Conservation (phyloP, 1,284 basidiomycete genomes). For the Tilletiaria anomala region DNA sequence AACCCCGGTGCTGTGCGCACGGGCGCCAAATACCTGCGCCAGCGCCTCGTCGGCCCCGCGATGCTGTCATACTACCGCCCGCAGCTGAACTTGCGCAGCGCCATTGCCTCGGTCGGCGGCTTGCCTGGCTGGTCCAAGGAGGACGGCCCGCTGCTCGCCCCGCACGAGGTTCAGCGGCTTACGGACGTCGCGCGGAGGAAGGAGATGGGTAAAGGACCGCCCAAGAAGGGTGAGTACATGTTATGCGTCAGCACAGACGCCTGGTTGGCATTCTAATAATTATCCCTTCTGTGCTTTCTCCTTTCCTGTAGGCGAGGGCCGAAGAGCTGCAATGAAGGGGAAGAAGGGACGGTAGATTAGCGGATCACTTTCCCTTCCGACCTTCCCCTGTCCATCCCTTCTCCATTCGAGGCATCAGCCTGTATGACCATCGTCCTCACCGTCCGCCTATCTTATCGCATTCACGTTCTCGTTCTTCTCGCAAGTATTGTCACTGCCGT, state of each 20-base stretch:
- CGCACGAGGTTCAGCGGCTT: constrained; percentile 18
- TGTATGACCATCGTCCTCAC: too few relatives aligned
- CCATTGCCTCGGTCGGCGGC: not conserved
- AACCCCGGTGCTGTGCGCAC: constrained; percentile 24
- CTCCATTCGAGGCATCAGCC: too few relatives aligned
- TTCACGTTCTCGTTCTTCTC: too few relatives aligned
- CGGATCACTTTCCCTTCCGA: too few relatives aligned
- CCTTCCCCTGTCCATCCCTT: too few relatives aligned
- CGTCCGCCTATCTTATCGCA: too few relatives aligned
- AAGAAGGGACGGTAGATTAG: too few relatives aligned
- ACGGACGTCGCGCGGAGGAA: constrained; percentile 30
- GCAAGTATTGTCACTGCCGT: too few relatives aligned
- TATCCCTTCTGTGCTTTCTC: not conserved
- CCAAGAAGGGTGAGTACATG: constrained; percentile 36
- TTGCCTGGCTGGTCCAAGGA: not conserved
- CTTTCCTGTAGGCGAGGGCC: constrained; percentile 22
- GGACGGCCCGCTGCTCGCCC: constrained; percentile 12
- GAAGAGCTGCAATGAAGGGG: constrained; percentile 35
- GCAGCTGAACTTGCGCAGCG: constrained; percentile 16
- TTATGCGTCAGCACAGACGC: not conserved
- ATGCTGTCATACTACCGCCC: constrained; percentile 36
- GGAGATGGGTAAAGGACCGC: constrained; percentile 34
- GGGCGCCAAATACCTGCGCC: constrained; percentile 26
- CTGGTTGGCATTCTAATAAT: not conserved
- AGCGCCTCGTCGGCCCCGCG: constrained; percentile 23